A percentile compares a stretch with the other conserved stretches of the same genome.
Evolutionary conservation across 2,329 filamentous ascomycete genomes (phyloP).

Genomic region (Penicillium concentricum): DNA sequence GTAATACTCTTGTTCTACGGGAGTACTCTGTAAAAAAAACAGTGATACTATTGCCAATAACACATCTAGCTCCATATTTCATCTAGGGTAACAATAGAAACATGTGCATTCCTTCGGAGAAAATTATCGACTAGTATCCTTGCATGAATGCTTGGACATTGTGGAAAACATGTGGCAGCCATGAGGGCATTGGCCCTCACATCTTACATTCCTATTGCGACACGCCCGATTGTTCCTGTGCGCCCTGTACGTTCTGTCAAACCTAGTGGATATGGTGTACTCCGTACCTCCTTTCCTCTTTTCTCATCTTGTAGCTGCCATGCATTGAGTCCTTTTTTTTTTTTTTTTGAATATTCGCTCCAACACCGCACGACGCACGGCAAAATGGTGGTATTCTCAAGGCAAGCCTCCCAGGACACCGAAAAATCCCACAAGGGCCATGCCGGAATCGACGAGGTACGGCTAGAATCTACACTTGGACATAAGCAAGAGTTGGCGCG

Average conservation of each 20-base stretch:
- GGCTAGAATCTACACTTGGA: slow-evolving; percentile 40
- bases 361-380: neutral
- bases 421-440: slow-evolving; percentile 8
- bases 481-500: slow-evolving; percentile 59
- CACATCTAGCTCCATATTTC: neutral
- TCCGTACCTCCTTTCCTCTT: slow-evolving; percentile 7
- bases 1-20: no score
- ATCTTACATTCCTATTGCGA: slow-evolving; percentile 17
- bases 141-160: slow-evolving; percentile 5
- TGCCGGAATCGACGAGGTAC: slow-evolving; percentile 22
- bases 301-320: neutral
- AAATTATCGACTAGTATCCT: neutral
- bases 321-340: neutral
- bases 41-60: slow-evolving; percentile 15
- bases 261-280: slow-evolving; percentile 1
- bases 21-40: neutral
- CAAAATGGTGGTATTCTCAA: slow-evolving; percentile 11
- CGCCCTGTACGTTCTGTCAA: slow-evolving; percentile 4
- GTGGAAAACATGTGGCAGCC: slow-evolving; percentile 23
- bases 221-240: slow-evolving; percentile 3
- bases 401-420: slow-evolving; percentile 1
- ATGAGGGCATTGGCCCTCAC: slow-evolving; percentile 23
- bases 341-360: neutral
- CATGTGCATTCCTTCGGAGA: neutral
- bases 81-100: neutral